Evolutionary conservation across 495 filamentous ascomycete genomes (phyloP), one percentile per base, ranked within the genome.

Genomic region (Barbatosphaeria neglecta): DNA sequence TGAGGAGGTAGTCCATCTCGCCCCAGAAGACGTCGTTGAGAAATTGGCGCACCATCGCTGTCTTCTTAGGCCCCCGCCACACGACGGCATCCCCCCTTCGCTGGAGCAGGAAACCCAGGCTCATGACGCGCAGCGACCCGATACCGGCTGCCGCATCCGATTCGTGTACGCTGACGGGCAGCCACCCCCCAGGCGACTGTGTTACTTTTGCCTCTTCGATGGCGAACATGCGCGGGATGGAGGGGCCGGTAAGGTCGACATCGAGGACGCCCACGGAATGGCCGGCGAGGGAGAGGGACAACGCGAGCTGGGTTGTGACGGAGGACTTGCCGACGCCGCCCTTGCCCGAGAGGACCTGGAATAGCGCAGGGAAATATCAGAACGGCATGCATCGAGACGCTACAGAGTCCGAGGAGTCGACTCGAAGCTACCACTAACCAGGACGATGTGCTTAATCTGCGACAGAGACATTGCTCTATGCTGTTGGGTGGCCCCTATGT

Each of bases 61-160:
- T 98, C 68, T 98, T 98, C 67, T 98, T 98, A 1, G 92, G 92
- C 0, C 92, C 92, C 40, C 92, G 81, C 92, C 92, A 98, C 46
- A 98, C 87, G 1, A 98, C 88, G 3, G 90, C 89, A 54, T 95
- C 88, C 50, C 81, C 84, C 54, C 90, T 74, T 43, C 81, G 74
- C 24, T 80, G 81, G 13, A 98, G 77, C 19, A 98, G 75, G 60
- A 98, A 95, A 20, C 87, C 92, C 1, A 98, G 76, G 43, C 86
- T 93, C 85, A 97, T 96, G 67, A 86, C 90, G 46, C 78, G 76
- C 28, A 96, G 78, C 17, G 83, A 72, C 16, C 87, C 87, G 35
- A 76, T 63, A 15, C 67, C 69, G 16, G 63, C 59, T 18, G 61
- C 55, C 2, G 58, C 51, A 27, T 72, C 62, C 49, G 78, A 61